These are phyloP conservation scores for Roridomyces roridus DNA, from an alignment of 768 basidiomycete genomes.

Conservation along the genomic window DNA sequence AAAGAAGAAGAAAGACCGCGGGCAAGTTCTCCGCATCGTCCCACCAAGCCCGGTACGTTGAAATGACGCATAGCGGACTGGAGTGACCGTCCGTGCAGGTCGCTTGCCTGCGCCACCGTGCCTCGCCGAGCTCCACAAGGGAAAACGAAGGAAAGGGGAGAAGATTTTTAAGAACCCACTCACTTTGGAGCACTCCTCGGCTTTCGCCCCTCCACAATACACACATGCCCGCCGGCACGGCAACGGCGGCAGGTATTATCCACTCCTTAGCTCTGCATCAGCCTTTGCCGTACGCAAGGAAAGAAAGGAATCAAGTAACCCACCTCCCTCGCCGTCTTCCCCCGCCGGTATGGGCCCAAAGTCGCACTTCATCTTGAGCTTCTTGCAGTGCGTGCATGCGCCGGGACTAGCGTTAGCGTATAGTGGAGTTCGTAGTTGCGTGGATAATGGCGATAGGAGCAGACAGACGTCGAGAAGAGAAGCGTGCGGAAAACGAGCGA, in stretches of 20 bases:
- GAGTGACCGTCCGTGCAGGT: too few relatives aligned
- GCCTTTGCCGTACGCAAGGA: neutral
- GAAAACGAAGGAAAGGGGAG: slow-evolving; percentile 23
- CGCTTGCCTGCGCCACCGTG: neutral
- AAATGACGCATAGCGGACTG: neutral
- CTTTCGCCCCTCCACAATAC: slow-evolving; percentile 85
- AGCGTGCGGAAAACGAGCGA: neutral
- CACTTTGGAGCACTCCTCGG: slow-evolving; percentile 82
- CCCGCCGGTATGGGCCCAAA: slow-evolving; percentile 45
- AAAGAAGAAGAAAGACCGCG: too few relatives aligned
- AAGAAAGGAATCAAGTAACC: neutral
- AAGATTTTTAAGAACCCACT: slow-evolving; percentile 41
- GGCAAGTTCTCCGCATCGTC: too few relatives aligned
- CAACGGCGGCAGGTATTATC: slow-evolving; percentile 84
- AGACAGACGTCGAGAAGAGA: neutral
- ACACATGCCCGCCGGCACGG: slow-evolving; percentile 72
- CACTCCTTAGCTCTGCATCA: neutral
- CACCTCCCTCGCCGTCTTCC: too few relatives aligned
- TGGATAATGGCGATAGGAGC: too few relatives aligned
- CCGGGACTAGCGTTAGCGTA: slow-evolving; percentile 58
- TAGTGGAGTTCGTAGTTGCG: neutral
- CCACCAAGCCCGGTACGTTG: too few relatives aligned
- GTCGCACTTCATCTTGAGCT: slow-evolving; percentile 92
- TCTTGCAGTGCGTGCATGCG: slow-evolving; percentile 87
- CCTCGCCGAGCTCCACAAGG: neutral